Base-by-base conservation (phyloP, 495 filamentous ascomycete genomes). In the Penicillium dipodomyicola region DNA sequence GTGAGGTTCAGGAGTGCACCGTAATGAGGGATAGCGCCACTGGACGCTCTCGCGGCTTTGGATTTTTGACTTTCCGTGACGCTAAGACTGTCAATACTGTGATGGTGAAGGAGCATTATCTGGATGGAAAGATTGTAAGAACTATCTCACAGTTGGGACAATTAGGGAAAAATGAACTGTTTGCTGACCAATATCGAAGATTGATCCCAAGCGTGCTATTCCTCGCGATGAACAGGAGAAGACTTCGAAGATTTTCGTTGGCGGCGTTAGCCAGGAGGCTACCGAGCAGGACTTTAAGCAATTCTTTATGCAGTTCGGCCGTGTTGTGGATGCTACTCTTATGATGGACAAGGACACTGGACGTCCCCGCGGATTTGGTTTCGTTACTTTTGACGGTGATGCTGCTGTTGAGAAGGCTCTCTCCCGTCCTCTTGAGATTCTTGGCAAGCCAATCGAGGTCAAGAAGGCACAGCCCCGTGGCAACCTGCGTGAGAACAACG, bases 261-360 rank as follows among this genome's bases (percentile, higher is more conserved):
- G 94, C 33, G 94, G 94, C 62, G 95, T 98, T 49, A 96, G 90
- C 67, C 94, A 97, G 77, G 94, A 98, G 64, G 92, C 92, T 0
- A 96, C 88, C 1, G 94, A 98, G 61, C 84, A 90, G 41, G 91
- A 97, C 67, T 98, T 98, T 72, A 91, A 91, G 65, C 84, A 93
- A 40, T 98, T 96, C 72, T 98, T 98, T 73, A 88, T 87, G 71
- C 89, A 96, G 68, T 98, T 96, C 65, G 94, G 94, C 40, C 85
- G 94, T 53, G 94, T 98, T 29, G 85, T 98, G 43, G 94, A 98
- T 71, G 94, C 94, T 11, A 98, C 94, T 1, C 82, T 98, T 19
- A 98, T 98, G 94, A 98, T 98, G 82, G 94, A 98, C 72, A 98
- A 98, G 73, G 94, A 98, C 67, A 97, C 94, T 8, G 92, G 92